Evolutionary conservation across 2,329 filamentous ascomycete species (phyloP).

Genomic region (Aspergillus floridensis): DNA sequence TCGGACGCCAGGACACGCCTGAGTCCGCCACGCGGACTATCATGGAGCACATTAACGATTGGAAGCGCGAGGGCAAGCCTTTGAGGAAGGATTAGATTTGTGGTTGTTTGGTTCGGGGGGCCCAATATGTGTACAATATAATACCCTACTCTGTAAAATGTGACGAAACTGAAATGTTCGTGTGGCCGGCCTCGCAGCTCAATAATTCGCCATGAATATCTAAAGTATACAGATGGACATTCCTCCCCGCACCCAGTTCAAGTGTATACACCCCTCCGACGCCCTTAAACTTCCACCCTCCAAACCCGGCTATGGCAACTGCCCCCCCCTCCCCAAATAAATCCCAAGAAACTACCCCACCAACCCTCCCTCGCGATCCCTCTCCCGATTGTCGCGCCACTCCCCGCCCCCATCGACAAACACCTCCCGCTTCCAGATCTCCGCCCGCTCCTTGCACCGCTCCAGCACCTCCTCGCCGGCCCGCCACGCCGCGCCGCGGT

Average conservation of each 20-base stretch:
- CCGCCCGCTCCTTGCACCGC: constrained; percentile 78
- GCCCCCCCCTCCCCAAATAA: too few species aligned
- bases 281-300: neutral
- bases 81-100: constrained; percentile 44
- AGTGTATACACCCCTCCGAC: neutral
- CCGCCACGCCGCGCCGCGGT: constrained; percentile 80
- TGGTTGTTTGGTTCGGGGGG: neutral
- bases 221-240: neutral
- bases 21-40: constrained; percentile 83
- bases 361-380: constrained; percentile 50
- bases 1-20: constrained; percentile 90
- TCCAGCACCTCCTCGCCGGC: constrained; percentile 89
- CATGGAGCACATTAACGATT: constrained; percentile 77
- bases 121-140: constrained; percentile 24
- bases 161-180: neutral
- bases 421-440: constrained; percentile 93
- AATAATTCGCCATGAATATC: neutral
- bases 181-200: neutral
- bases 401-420: constrained; percentile 71
- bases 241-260: neutral
- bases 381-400: constrained; percentile 87
- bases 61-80: constrained; percentile 56
- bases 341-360: neutral
- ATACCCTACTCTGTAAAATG: constrained; percentile 26
- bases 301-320: constrained; percentile 3